These are phyloP conservation scores for Suhomyces xylopsoci DNA, from an alignment of 805 yeast species.

Conservation along the genomic window DNA sequence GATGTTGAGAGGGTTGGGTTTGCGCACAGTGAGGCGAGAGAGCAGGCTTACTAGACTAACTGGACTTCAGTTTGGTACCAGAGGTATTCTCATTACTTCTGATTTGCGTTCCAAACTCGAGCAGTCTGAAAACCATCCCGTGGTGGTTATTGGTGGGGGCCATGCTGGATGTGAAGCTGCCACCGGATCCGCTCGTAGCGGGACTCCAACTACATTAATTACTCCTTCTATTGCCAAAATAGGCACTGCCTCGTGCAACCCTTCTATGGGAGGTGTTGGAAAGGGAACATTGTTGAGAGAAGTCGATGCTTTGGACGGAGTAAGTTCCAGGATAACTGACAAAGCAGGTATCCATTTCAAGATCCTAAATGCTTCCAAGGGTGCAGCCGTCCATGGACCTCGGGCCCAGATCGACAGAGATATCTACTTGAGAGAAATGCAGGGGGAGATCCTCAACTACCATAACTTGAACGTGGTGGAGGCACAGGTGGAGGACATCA, in stretches of 20 bases:
- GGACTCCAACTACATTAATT: conserved; percentile 64
- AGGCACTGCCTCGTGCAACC: conserved; percentile 96
- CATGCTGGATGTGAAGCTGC: conserved; percentile 99
- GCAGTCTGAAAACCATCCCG: conserved; percentile 42
- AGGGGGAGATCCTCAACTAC: conserved; percentile 52
- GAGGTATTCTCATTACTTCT: conserved; percentile 22
- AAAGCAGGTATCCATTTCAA: conserved; percentile 90
- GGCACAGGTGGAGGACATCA: conserved; percentile 81
- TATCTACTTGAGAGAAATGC: conserved; percentile 79
- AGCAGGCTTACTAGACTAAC: neutral
- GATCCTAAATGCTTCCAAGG: conserved; percentile 79
- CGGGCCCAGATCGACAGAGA: conserved; percentile 92
- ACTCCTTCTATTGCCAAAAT: conserved; percentile 75
- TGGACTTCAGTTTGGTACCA: neutral
- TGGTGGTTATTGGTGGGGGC: conserved; percentile 93
- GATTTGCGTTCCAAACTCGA: conserved; percentile 3
- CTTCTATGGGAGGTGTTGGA: conserved; percentile 98
- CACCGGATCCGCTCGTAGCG: conserved; percentile 84
- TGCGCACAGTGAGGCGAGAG: neutral
- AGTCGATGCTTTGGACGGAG: conserved; percentile 95
- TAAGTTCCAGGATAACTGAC: conserved; percentile 83
- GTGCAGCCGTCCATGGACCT: conserved; percentile 98
- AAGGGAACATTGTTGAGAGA: conserved; percentile 91
- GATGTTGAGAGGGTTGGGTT: neutral
- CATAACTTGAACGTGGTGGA: conserved; percentile 58